Base-by-base conservation (phyloP, 176 grass and related monocot genomes). In the Rhipidocladum racemiflorum region DNA sequence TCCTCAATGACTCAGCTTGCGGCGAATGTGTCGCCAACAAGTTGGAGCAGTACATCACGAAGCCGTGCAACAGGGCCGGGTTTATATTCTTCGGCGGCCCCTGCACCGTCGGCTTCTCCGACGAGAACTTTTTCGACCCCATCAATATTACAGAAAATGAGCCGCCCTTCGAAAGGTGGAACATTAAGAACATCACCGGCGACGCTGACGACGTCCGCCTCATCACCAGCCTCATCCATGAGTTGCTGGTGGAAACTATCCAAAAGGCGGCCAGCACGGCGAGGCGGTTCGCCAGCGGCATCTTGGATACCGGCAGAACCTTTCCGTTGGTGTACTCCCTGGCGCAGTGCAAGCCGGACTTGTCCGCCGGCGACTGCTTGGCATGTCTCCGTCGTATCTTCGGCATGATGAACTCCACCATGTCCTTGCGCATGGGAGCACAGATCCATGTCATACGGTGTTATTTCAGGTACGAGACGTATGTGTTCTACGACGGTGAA, bases 261-360 rank as follows among this genome's bases (percentile, higher is more conserved):
- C 65, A 4, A 5, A 1, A 13, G 11, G 86, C 80, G n/a, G 74
- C 80, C 7, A 21, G 11, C 49, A 4, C 49, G 5, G 51, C 38
- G 0, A 61, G 38, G 28, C 21, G 64, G 83, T 85, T 85, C 28
- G 83, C 83, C 38, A 84, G 48, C 0, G 72, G 48, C 23, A 53
- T 24, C 35, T 60, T 77, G 73, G 50, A 77, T 62, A 56, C 16
- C 49, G 17, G 35, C 50, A 16, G 1, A 24, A 38, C 65, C 6
- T 14, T 21, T 3, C 17, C 10, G 25, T 5, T 6, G 2, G 34
- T 81, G 36, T 81, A 71, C n/a, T 60, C 79, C 17, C 0, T 68
- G 48, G 42, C 48, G 12, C 78, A 80, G 78, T 81, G 78, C 78
- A 83, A 70, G 81, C 81, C 81, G 60, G 81, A 83, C 70, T 3